Evolutionary conservation across 164 flowering plant species (phyloP), one percentile per base, ranked within the genome.

Genomic region (Dillenia suffruticosa): DNA sequence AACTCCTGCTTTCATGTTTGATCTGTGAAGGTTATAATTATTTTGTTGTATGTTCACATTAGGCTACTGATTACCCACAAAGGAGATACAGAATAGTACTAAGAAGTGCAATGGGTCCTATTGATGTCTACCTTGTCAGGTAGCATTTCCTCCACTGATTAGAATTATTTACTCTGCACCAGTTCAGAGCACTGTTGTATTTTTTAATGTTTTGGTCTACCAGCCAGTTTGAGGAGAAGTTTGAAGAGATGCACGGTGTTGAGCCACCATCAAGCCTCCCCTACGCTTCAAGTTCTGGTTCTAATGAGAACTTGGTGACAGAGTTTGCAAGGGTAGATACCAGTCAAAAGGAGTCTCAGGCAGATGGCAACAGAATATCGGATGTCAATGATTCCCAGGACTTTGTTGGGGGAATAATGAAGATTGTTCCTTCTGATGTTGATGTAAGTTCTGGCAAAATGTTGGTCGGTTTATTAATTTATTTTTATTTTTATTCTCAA

Each of bases 111-210:
- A 87, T 84, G 86, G 96, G 96, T 60, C 90, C 88, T 17, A 82
- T 90, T 57, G 94, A 90, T 75, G 89, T 88, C 58, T 90, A 82
- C 73, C 90, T 90, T 72, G 88, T 90, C 52, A 90, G 96, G 96
- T 90, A 79, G 8, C n/a, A 2, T 40, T 44, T 10, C 15, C 40
- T 58, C 55, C 40, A 12, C 19, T 57, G 10, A 9, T n/a, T 8
- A 1, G 12, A 6, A 52, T 26, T 57, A n/a, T 6, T 15, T 9
- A 8, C 12, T 57, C 5, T 14, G 14, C n/a, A 55, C 19, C 9
- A 52, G 46, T 49, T 47, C 65, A 49, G 54, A 43, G 45, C 16
- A 55, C 53, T 9, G 51, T 44, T 15, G 6, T 45, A 49, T 19
- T 49, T 11, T 54, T n/a, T 57, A 7, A 19, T 24, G 24, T 63